Evolutionary conservation across 2,329 filamentous ascomycete genomes (phyloP), one percentile per base, ranked within the genome.

Genomic region (Penicillium thymicola): DNA sequence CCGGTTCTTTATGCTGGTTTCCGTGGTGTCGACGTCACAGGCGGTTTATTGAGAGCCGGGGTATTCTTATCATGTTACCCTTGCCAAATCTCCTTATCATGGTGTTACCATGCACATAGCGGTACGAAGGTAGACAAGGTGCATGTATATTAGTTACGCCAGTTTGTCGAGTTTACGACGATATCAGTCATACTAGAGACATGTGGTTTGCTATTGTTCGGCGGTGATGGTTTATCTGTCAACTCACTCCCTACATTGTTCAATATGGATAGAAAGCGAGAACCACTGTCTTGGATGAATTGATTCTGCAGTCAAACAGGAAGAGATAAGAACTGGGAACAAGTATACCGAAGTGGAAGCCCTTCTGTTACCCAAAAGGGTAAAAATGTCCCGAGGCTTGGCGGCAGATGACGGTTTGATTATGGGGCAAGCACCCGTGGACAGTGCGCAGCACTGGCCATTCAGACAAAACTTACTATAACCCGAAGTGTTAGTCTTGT

Each of bases 321-420:
- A 34, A 50, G 34, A 61, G 58, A 62, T 58, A 55, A 59, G 53
- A 18, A 16, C 51, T 55, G 63, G 52, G 63, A 68, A 55, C 47
- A 46, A 28, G 14, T 62, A 44, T 56, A 70, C 68, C 38, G 56
- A 71, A 64, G 38, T 5, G 64, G 69, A 60, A 65, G 56, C 60
- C 45, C 46, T 49, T 38, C 46, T 43, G 55, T 66, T 71, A 55
- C 70, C 67, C 34, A 48, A 66, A 67, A 59, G 23, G 68, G 70
- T 55, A 68, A 72, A 72, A 70, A 57, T 66, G 59, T 71, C 70
- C 70, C 63, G 60, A 41, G 18, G 44, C 54, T 58, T 59, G 55
- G 56, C 58, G 37, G 44, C 46, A 55, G 38, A 5, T 54, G 52
- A 41, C 28, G 25, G 27, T 32, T 34, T 23, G 18, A 18, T 18